Evolutionary conservation across 2,329 filamentous ascomycete species (phyloP), one percentile per base, ranked within the genome.

Genomic region (Geosmithia morbida): DNA sequence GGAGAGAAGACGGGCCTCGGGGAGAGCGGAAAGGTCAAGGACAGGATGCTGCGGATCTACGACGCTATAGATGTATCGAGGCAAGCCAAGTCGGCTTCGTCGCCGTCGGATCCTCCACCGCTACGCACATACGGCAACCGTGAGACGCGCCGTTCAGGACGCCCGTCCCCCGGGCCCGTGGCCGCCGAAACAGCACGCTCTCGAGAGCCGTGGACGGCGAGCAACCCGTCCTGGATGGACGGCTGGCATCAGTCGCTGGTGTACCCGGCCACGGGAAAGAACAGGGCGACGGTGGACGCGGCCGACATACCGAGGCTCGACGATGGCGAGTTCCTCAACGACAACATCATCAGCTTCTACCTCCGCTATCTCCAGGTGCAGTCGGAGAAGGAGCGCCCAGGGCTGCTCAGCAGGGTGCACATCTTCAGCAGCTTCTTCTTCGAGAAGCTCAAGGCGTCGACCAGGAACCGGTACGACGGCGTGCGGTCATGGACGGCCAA

Each of bases 341-440:
- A 98, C 66, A 95, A 87, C 57, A 68, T 98, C 26, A 85, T 98
- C 54, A 81, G 78, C 46, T 96, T 96, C 59, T 95, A 94, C 58
- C 70, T 95, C 48, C 80, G 83, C 29, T 85, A 81, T 54, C 67
- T 90, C 6, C 80, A 89, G 57, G 66, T 74, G 49, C 64, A 74
- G 41, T 61, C 84, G 37, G 72, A 79, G 52, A 62, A 67, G 40
- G 66, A 72, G 11, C 69, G 72, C 2, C 72, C 77, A 1, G 68
- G 77, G 43, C 55, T 81, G 3, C 66, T 79, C 0, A 69, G 77
- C 50, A 78, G 79, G 46, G 79, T 94, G 3, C 87, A 94, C 60
- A 85, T 95, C 54, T 90, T 94, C 68, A 97, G 89, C 60, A 92
- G 87, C 0, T 95, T 87, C 63, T 96, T 97, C 64, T 97, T 85